Percentiles rank a stretch among this genome's conserved stretches.
Evolutionary conservation across 257 asterid genomes (phyloP).

Genomic region (Solanum lycopersicoides): DNA sequence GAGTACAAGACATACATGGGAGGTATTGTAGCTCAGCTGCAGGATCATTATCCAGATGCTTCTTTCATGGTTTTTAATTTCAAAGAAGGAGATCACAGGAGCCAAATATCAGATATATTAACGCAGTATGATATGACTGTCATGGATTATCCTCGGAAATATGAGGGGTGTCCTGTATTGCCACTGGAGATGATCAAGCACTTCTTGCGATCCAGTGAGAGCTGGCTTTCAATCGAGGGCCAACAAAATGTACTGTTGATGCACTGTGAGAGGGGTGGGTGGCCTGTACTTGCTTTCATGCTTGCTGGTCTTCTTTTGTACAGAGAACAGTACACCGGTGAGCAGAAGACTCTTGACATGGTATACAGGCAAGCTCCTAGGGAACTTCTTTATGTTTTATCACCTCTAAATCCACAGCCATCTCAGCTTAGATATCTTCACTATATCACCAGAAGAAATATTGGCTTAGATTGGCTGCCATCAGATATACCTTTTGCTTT

Average conservation of each 20-base stretch:
- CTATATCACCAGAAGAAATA: conserved; percentile 70
- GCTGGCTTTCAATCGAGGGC: conserved; percentile 97
- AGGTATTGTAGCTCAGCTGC: conserved; percentile 94
- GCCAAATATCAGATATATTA: conserved; percentile 76
- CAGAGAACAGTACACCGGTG: conserved; percentile 86
- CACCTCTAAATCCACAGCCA: conserved; percentile 93
- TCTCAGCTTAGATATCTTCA: conserved; percentile 98
- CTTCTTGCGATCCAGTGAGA: conserved; percentile 94
- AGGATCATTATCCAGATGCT: conserved; percentile 93
- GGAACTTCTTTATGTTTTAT: conserved; percentile 91
- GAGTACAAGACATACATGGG: conserved; percentile 83
- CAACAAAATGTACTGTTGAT: conserved; percentile 92
- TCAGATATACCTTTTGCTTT: conserved; percentile 69
- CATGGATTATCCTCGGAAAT: conserved; percentile 95
- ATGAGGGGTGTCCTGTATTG: conserved; percentile 84
- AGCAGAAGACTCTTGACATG: conserved; percentile 97
- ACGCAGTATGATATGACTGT: conserved; percentile 96
- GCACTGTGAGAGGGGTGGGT: conserved; percentile 98
- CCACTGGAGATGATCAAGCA: conserved; percentile 97
- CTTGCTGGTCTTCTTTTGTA: conserved; percentile 97
- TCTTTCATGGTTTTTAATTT: conserved; percentile 98
- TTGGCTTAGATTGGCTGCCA: conserved; percentile 89
- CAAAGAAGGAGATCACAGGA: conserved; percentile 81
- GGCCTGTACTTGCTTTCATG: conserved; percentile 99
- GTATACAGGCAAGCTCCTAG: conserved; percentile 94